Percentiles rank a stretch among this genome's conserved stretches.
Conservation (phyloP, 495 filamentous ascomycete species). For the Aspergillus cavernicola region DNA sequence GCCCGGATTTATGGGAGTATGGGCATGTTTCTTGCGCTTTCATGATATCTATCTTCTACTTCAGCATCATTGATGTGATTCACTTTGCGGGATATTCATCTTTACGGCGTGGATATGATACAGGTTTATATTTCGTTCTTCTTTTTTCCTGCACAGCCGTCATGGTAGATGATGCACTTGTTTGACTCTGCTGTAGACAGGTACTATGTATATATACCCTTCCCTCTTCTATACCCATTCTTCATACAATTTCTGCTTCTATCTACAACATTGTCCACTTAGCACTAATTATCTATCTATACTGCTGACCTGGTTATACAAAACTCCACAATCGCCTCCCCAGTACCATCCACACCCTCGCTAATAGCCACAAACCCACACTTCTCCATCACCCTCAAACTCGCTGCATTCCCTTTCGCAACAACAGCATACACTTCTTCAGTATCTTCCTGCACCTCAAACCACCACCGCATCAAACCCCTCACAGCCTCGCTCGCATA, state of each 20-base stretch:
- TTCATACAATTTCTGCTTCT: not conserved
- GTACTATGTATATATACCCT: conserved; percentile 9
- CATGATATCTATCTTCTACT: conserved; percentile 15
- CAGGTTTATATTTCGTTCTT: conserved; percentile 16
- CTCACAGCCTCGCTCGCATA: conserved; percentile 19
- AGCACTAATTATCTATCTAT: not conserved
- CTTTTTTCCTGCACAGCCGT: conserved; percentile 17
- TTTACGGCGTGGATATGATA: conserved; percentile 29
- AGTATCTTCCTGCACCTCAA: not conserved
- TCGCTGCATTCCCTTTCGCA: conserved; percentile 9
- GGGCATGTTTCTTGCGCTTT: conserved; percentile 15
- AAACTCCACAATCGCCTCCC: conserved; percentile 6
- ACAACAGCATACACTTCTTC: conserved; percentile 9
- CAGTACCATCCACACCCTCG: conserved; percentile 12
- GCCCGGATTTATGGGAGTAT: conserved; percentile 15
- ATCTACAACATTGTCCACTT: too few species aligned
- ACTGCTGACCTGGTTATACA: not conserved
- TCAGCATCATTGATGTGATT: conserved; percentile 22
- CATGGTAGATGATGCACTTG: not conserved
- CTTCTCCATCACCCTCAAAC: conserved; percentile 17
- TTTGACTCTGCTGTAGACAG: conserved; percentile 4
- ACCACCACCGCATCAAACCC: conserved; percentile 7
- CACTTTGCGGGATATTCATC: conserved; percentile 12
- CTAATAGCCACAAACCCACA: conserved; percentile 11
- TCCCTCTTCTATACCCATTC: not conserved